These are phyloP conservation scores for Blastocystis sp. DNA, from an alignment of 352 stramenopile species.

Conservation along the genomic window DNA sequence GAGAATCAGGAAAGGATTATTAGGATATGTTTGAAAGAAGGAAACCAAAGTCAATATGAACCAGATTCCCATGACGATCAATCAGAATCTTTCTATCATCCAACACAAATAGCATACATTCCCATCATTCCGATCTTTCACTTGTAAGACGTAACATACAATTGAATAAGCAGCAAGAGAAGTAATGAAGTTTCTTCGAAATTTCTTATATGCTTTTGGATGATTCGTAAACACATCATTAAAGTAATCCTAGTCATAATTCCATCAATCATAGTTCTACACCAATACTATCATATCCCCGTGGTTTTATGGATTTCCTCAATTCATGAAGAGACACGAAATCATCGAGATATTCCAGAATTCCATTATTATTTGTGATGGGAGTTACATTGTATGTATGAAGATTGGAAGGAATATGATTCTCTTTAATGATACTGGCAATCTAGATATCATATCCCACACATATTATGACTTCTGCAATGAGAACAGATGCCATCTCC, in stretches of 20 bases:
- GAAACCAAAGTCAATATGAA: conserved; percentile 99
- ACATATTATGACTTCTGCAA: conserved; percentile 89
- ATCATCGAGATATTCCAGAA: conserved; percentile 94
- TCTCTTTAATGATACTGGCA: conserved; percentile 67
- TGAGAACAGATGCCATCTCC: conserved; percentile 94
- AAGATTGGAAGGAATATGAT: conserved; percentile 86
- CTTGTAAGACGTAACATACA: conserved; percentile 91
- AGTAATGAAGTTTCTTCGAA: conserved; percentile 88
- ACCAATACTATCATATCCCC: conserved; percentile 68
- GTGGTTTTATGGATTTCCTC: conserved; percentile 74
- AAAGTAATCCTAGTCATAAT: conserved; percentile 84
- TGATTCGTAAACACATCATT: conserved; percentile 78
- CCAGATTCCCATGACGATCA: conserved; percentile 90
- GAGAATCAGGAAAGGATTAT: too few relatives aligned
- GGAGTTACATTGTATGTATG: conserved; percentile 91
- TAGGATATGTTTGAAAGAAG: conserved; percentile 95
- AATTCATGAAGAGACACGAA: conserved; percentile 91
- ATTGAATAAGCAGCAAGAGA: conserved; percentile 94
- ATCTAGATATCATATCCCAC: neutral
- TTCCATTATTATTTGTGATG: conserved; percentile 83
- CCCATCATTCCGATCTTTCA: conserved; percentile 84
- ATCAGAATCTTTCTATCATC: conserved; percentile 89
- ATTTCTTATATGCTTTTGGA: conserved; percentile 78
- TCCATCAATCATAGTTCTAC: conserved; percentile 82
- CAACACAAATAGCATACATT: neutral